phyloP scores from a whole-genome alignment of 768 basidiomycete species.

The Sistotremastrum suecicum region DNA sequence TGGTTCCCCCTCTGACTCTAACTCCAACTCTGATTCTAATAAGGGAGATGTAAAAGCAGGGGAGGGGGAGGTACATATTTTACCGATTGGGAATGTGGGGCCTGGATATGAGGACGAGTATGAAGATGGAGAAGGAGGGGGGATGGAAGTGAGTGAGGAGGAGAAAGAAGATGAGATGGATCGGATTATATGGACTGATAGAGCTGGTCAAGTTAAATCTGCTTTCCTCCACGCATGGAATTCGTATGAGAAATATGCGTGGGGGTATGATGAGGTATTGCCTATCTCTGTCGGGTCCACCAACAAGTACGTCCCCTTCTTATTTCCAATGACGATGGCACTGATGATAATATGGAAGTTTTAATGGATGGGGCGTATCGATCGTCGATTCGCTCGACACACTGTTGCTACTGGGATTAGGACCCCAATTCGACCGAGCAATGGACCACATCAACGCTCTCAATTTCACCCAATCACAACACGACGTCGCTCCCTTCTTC shows the following conservation, averaged over 20 bases:
- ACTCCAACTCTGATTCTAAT: no score
- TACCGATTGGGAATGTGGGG: no score
- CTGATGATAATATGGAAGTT: constrained; percentile 1
- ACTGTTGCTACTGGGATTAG: constrained; percentile 24
- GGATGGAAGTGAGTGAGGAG: no score
- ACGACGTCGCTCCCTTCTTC: constrained; percentile 10
- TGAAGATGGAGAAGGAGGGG: no score
- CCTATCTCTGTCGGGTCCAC: constrained; percentile 8
- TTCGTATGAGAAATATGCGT: constrained; percentile 11
- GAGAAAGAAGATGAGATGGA: no score
- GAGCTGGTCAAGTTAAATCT: constrained; percentile 9
- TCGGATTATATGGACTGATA: neutral
- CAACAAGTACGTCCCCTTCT: constrained; percentile 6
- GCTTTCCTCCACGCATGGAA: constrained; percentile 11
- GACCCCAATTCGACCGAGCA: constrained; percentile 25
- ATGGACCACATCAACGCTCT: constrained; percentile 14
- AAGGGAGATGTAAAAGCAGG: no score
- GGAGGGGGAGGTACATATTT: no score
- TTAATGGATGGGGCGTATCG: constrained; percentile 18
- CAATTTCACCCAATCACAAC: constrained; percentile 3
- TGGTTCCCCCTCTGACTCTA: no score
- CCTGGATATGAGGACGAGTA: no score
- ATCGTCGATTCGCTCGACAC: constrained; percentile 32
- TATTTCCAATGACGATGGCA: neutral
- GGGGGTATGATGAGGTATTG: constrained; percentile 11